A percentile compares a stretch with the other conserved stretches of the same genome.
Evolutionary conservation across 257 asterid species (phyloP).

Genomic region (Fraxinus pennsylvanica): DNA sequence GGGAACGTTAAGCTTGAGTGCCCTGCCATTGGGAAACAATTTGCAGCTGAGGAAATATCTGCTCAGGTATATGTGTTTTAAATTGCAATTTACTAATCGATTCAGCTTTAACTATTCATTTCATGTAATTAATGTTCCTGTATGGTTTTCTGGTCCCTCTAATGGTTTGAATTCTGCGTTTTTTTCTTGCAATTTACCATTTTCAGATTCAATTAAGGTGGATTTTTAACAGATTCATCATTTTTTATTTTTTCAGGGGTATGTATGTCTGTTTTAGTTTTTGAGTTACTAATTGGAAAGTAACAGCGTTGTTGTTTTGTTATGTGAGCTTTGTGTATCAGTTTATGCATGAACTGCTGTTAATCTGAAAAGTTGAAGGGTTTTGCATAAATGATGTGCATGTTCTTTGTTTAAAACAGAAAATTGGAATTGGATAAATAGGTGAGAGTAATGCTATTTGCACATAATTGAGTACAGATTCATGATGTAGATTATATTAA

Average conservation of each 20-base stretch:
- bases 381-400: neutral
- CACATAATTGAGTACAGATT: no score
- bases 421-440: neutral
- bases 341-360: neutral
- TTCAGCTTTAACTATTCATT: neutral
- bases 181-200: no score
- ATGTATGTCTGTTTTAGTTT: neutral
- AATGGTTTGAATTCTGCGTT: no score
- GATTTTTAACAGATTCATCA: no score
- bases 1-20: conserved; percentile 92
- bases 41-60: conserved; percentile 92
- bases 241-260: neutral
- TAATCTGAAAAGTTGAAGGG: neutral
- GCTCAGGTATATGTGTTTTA: conserved; percentile 64
- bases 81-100: neutral
- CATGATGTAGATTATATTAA: no score
- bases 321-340: neutral
- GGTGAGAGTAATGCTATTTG: no score
- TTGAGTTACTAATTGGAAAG: neutral
- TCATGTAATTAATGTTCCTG: no score
- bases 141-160: no score
- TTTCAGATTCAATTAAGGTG: no score
- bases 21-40: conserved; percentile 83
- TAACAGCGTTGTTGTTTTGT: neutral
- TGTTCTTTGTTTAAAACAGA: neutral